Conservation (phyloP, 805 yeast genomes). For the Wickerhamiella occidentalis region DNA sequence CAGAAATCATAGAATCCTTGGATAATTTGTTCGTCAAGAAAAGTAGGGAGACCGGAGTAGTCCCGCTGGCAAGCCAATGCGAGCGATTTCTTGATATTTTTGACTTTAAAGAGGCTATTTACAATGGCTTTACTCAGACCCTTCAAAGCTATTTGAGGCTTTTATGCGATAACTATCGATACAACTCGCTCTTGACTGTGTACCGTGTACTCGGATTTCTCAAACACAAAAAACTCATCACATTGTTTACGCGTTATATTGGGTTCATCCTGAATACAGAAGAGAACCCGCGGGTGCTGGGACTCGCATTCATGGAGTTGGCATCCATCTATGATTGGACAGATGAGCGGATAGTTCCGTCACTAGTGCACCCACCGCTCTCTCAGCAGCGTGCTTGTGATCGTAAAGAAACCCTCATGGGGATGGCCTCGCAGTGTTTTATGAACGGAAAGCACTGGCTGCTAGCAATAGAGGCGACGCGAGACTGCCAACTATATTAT, state of each 20-base stretch:
- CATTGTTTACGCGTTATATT: background rate
- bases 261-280: conserved; percentile 2
- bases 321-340: background rate
- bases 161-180: background rate
- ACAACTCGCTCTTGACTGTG: conserved; percentile 4
- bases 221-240: background rate
- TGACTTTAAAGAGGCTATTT: background rate
- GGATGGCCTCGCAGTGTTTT: conserved; percentile 9
- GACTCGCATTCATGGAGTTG: background rate
- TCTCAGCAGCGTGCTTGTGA: background rate
- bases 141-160: background rate
- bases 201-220: conserved; percentile 1
- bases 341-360: background rate
- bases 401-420: conserved; percentile 6
- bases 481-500: background rate
- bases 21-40: background rate
- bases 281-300: conserved; percentile 4
- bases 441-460: conserved; percentile 9
- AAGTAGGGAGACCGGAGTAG: background rate
- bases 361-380: background rate
- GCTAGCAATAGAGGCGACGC: background rate
- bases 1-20: background rate
- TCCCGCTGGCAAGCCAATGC: background rate
- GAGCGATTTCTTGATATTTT: background rate
- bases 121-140: background rate